phyloP scores from a whole-genome alignment of 1,284 basidiomycete species.

The Ganoderma sinense region DNA sequence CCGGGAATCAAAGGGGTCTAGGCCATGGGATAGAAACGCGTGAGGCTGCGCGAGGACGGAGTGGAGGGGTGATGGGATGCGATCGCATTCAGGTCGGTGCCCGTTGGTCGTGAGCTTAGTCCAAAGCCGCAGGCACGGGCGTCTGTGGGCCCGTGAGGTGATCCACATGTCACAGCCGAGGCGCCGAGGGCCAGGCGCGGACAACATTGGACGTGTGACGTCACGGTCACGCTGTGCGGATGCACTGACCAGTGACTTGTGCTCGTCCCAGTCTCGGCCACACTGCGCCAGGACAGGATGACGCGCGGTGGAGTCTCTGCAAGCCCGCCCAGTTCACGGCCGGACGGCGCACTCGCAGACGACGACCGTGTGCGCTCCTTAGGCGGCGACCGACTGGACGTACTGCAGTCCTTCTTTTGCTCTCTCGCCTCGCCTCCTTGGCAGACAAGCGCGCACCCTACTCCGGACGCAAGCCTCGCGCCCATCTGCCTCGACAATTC shows the following conservation, averaged over 20 bases:
- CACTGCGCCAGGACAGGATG: background rate
- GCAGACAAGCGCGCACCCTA: background rate
- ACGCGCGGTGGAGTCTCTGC: background rate
- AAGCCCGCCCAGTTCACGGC: background rate
- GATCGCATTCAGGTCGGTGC: conserved; percentile 5
- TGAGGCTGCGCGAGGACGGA: conserved; percentile 4
- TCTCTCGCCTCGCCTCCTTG: background rate
- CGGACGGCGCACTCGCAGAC: background rate
- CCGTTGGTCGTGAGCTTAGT: too few species aligned
- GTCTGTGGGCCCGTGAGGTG: background rate
- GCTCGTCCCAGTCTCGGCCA: background rate
- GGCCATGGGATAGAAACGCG: background rate
- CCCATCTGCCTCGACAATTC: conserved; percentile 11
- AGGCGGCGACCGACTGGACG: conserved; percentile 3
- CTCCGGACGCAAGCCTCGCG: background rate
- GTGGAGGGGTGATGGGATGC: conserved; percentile 1
- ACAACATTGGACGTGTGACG: conserved; percentile 25
- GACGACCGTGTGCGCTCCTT: background rate
- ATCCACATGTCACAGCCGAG: background rate
- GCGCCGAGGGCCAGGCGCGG: background rate
- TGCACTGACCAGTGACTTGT: too few species aligned
- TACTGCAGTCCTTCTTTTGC: conserved; percentile 18
- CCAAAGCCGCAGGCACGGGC: background rate
- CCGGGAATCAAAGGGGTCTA: background rate
- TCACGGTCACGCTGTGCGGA: conserved; percentile 23